A percentile compares a stretch with the other conserved stretches of the same genome.
Evolutionary conservation across 2,329 filamentous ascomycete species (phyloP).

Genomic region (Alternaria rosae): DNA sequence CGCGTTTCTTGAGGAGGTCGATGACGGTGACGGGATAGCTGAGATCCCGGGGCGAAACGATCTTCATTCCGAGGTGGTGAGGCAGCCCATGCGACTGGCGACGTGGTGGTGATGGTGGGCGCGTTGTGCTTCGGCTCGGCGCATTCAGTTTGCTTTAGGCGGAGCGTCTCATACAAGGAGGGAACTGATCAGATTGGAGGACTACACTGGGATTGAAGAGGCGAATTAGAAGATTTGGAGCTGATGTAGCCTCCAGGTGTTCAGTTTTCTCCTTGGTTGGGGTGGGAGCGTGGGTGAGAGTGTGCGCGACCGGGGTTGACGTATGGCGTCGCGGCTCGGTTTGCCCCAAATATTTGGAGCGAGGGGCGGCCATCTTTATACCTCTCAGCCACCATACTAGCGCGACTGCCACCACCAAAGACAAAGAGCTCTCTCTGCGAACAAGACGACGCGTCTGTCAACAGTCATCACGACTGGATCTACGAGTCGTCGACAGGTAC

Average conservation of each 20-base stretch:
- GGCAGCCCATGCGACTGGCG: slow-evolving; percentile 42
- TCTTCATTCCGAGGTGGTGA: slow-evolving; percentile 53
- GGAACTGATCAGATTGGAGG: background rate
- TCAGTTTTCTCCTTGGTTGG: background rate
- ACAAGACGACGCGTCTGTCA: background rate
- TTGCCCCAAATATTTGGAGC: slow-evolving; percentile 16
- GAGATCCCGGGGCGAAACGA: slow-evolving; percentile 62
- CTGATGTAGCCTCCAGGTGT: background rate
- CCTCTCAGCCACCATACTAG: slow-evolving; percentile 16
- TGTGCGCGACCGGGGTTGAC: slow-evolving; percentile 21
- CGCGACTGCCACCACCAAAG: slow-evolving; percentile 6
- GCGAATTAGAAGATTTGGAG: background rate
- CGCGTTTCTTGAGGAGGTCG: slow-evolving; percentile 77
- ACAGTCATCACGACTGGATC: background rate
- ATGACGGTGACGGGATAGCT: slow-evolving; percentile 94
- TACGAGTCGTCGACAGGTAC: too few relatives aligned
- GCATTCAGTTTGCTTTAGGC: slow-evolving; percentile 43
- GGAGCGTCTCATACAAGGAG: background rate
- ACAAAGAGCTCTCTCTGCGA: slow-evolving; percentile 5
- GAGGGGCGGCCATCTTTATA: slow-evolving; percentile 18
- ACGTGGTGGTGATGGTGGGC: slow-evolving; percentile 22
- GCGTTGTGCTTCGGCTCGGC: slow-evolving; percentile 39
- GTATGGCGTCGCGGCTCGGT: slow-evolving; percentile 25
- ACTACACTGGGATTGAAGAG: background rate
- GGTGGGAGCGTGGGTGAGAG: slow-evolving; percentile 6